These are phyloP conservation scores for Vigna trinervia DNA, from an alignment of 306 rosid species.

Conservation along the genomic window DNA sequence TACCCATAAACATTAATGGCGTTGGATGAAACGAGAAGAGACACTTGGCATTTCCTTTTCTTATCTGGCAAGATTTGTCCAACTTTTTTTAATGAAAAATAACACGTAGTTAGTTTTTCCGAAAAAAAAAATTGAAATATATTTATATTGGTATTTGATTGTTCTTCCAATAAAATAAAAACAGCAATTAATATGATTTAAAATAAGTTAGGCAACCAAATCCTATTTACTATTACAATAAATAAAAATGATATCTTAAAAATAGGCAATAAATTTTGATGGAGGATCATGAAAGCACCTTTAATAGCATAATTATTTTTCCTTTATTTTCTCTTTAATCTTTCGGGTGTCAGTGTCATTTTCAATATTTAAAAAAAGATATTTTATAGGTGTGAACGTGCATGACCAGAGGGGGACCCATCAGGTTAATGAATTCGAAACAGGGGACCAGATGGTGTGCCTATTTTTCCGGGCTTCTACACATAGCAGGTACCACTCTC, in stretches of 20 bases:
- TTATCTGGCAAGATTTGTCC: not conserved
- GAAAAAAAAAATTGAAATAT: not conserved
- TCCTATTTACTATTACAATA: not conserved
- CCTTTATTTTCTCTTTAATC: not conserved
- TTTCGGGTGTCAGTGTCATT: conserved; percentile 3
- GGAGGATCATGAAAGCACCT: not conserved
- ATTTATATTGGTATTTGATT: not conserved
- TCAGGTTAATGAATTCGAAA: conserved; percentile 11
- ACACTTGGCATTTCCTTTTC: too few relatives aligned
- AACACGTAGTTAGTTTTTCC: too few relatives aligned
- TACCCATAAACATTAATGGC: too few relatives aligned
- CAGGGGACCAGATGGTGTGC: conserved; percentile 34
- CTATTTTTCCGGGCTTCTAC: conserved; percentile 31
- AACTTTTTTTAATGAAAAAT: not conserved
- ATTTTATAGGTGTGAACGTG: not conserved
- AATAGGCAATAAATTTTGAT: not conserved
- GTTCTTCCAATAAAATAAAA: not conserved
- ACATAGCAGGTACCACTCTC: conserved; percentile 5
- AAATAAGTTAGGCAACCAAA: not conserved
- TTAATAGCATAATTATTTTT: not conserved
- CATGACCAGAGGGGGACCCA: conserved; percentile 5
- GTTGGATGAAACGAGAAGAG: too few relatives aligned
- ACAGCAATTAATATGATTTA: not conserved
- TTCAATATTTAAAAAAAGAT: conserved; percentile 7
- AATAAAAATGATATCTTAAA: not conserved